phyloP scores from a whole-genome alignment of 2,329 filamentous ascomycete genomes.

The Chaetomiaceae sp. region DNA sequence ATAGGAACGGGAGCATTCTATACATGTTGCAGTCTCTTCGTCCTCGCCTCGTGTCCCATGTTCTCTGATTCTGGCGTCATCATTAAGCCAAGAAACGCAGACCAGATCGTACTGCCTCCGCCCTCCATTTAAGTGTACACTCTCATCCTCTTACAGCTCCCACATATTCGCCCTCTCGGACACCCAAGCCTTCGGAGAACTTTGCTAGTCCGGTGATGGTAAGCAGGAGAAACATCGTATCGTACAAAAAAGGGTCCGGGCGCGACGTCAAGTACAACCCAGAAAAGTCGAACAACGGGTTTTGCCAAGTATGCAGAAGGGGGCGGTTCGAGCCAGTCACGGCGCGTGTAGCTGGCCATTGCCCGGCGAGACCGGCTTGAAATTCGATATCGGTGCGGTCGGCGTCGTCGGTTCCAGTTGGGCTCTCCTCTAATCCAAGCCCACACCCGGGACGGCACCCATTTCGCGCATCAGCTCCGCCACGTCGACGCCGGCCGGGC shows the following conservation, averaged over 20 bases:
- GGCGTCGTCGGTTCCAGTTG: background rate
- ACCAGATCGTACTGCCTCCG: conserved; percentile 3
- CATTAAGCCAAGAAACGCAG: conserved; percentile 14
- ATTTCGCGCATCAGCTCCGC: conserved; percentile 26
- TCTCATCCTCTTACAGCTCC: conserved; percentile 10
- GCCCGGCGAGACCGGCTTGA: background rate
- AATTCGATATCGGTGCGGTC: background rate
- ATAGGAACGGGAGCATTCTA: background rate
- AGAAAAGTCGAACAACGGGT: background rate
- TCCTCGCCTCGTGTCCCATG: too few relatives aligned
- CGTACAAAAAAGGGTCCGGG: conserved; percentile 2
- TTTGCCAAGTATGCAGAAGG: background rate
- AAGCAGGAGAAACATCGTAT: background rate
- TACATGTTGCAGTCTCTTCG: too few relatives aligned
- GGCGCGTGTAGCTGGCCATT: too few relatives aligned
- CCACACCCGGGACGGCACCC: conserved; percentile 35
- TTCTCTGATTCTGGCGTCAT: background rate
- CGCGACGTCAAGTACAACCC: background rate
- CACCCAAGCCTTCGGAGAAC: too few relatives aligned
- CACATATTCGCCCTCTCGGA: too few relatives aligned
- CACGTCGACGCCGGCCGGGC: conserved; percentile 21
- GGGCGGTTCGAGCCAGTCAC: background rate
- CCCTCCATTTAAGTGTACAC: conserved; percentile 15
- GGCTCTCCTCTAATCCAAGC: conserved; percentile 43
- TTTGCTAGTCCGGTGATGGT: background rate